A percentile compares a stretch with the other conserved stretches of the same genome.
phyloP scores from a whole-genome alignment of 192 early-diverging fungal genomes.

The Entomortierella beljakovae region DNA sequence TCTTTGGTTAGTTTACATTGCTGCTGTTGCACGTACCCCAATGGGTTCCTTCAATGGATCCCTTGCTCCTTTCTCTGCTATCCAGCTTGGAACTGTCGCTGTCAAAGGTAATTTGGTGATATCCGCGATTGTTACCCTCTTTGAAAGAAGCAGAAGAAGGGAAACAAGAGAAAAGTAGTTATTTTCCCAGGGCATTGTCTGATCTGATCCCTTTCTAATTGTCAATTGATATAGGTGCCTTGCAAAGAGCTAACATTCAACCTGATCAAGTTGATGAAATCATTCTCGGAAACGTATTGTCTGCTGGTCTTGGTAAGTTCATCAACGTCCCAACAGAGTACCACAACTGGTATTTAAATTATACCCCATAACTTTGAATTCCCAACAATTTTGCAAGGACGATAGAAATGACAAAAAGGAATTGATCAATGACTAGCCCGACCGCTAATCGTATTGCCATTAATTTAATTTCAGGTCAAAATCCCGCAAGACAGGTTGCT shows the following conservation, averaged over 20 bases:
- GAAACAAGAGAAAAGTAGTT: neutral
- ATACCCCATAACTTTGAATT: too few relatives aligned
- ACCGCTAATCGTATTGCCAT: too few relatives aligned
- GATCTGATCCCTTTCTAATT: neutral
- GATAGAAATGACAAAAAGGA: too few relatives aligned
- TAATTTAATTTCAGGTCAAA: conserved; percentile 66
- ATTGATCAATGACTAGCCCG: too few relatives aligned
- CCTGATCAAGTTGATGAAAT: conserved; percentile 80
- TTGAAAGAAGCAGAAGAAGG: neutral
- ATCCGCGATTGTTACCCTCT: neutral
- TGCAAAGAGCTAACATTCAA: conserved; percentile 64
- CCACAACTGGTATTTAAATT: too few relatives aligned
- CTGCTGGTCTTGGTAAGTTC: conserved; percentile 71
- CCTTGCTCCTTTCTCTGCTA: conserved; percentile 83
- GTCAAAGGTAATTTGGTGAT: conserved; percentile 80
- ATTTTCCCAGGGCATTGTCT: neutral
- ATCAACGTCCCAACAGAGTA: too few relatives aligned
- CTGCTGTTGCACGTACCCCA: conserved; percentile 90
- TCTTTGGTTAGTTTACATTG: conserved; percentile 85
- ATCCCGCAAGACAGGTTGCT: conserved; percentile 87
- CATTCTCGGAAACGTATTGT: conserved; percentile 82
- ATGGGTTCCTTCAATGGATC: conserved; percentile 93
- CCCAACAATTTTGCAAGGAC: too few relatives aligned
- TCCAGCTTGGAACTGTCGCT: conserved; percentile 87
- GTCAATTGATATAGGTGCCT: conserved; percentile 46